Percentiles rank a stretch among this genome's conserved stretches.
Evolutionary conservation across 108 stramenopile genomes (phyloP).

Genomic region (Skeletonema grethae): DNA sequence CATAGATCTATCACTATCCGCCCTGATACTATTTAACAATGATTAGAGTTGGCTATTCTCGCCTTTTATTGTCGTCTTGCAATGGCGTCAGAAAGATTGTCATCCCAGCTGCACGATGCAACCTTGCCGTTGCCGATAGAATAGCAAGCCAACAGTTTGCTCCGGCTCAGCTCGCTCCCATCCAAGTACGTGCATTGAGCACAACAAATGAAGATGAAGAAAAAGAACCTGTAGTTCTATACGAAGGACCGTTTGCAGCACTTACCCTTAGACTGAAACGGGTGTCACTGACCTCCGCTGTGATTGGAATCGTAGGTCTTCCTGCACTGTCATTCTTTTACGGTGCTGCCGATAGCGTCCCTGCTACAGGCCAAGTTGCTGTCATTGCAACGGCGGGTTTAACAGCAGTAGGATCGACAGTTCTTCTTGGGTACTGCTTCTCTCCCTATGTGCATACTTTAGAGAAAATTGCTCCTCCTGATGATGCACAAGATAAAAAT

Average conservation of each 20-base stretch:
- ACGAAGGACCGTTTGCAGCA: constrained; percentile 73
- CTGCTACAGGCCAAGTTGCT: constrained; percentile 64
- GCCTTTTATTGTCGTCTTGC: not conserved
- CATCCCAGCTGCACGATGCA: not conserved
- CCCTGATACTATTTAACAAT: too few relatives aligned
- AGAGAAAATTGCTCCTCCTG: constrained; percentile 41
- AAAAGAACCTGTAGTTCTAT: constrained; percentile 43
- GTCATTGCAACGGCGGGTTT: constrained; percentile 67
- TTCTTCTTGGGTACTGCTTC: constrained; percentile 81
- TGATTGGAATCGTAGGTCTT: constrained; percentile 66
- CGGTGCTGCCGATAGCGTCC: constrained; percentile 54
- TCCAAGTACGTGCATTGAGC: not conserved
- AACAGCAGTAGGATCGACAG: constrained; percentile 71
- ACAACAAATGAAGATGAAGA: constrained; percentile 10
- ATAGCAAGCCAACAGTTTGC: not conserved
- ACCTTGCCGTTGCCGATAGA: too few relatives aligned
- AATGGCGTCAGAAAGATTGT: not conserved
- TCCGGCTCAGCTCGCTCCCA: not conserved
- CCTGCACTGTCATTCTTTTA: constrained; percentile 59
- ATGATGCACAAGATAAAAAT: not conserved
- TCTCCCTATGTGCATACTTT: constrained; percentile 77
- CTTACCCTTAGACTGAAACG: constrained; percentile 74
- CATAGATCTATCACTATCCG: too few relatives aligned
- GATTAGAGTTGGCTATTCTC: not conserved
- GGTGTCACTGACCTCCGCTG: constrained; percentile 73